These are phyloP conservation scores for Melianthus villosus DNA, from an alignment of 441 rosid species.

Conservation along the genomic window DNA sequence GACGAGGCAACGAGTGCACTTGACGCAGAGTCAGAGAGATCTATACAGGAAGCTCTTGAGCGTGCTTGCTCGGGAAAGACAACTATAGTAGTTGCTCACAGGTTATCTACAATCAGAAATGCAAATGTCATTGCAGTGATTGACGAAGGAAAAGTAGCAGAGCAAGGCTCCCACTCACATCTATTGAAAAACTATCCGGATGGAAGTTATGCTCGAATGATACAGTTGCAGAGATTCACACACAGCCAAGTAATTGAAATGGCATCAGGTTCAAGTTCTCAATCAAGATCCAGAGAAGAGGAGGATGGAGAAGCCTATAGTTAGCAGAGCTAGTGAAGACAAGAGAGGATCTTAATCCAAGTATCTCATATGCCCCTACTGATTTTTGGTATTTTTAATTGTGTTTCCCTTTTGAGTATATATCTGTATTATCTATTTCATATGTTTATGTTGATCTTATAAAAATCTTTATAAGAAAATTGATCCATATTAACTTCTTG, in stretches of 20 bases:
- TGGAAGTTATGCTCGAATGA: constrained; percentile 84
- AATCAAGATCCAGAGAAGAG: constrained; percentile 41
- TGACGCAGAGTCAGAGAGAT: constrained; percentile 82
- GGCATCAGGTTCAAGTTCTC: constrained; percentile 68
- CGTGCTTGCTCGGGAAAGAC: constrained; percentile 82
- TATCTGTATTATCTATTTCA: no score
- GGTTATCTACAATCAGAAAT: constrained; percentile 73
- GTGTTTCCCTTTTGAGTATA: no score
- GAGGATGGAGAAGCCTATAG: constrained; percentile 41
- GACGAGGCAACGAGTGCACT: constrained; percentile 98
- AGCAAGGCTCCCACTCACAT: constrained; percentile 88
- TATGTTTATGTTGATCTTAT: no score
- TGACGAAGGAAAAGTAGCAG: constrained; percentile 88
- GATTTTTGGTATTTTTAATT: no score
- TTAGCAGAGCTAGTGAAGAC: constrained; percentile 14
- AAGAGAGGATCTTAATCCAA: constrained; percentile 14
- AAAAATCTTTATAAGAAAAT: no score
- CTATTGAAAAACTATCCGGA: constrained; percentile 79
- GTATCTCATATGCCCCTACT: constrained; percentile 13
- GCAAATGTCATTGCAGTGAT: constrained; percentile 79
- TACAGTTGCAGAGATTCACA: constrained; percentile 91
- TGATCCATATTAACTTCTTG: no score
- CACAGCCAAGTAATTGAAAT: constrained; percentile 73
- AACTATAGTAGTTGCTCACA: constrained; percentile 76
- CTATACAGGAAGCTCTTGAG: constrained; percentile 86